Percentiles rank a stretch among this genome's conserved stretches.
These are phyloP conservation scores for Blastobotrys capitulatus DNA, from an alignment of 1,139 yeast species.

Conservation along the genomic window DNA sequence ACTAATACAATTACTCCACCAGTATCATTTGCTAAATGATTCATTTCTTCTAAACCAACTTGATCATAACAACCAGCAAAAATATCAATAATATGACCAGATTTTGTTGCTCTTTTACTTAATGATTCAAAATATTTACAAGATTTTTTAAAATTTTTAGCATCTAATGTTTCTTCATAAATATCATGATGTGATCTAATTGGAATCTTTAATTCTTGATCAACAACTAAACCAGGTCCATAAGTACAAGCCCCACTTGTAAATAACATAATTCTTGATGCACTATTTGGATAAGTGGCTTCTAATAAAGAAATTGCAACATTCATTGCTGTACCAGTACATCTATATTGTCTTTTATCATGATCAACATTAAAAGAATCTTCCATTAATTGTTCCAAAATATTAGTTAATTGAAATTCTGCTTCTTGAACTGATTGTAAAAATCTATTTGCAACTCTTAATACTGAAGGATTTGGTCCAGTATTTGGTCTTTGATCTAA, in stretches of 20 bases:
- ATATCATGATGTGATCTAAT: conserved; percentile 93
- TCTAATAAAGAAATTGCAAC: conserved; percentile 52
- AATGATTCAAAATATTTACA: conserved; percentile 70
- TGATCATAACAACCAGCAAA: conserved; percentile 97
- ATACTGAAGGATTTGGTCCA: conserved; percentile 14
- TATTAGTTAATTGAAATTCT: conserved; percentile 51
- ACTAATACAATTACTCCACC: conserved; percentile 86
- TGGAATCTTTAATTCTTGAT: conserved; percentile 81
- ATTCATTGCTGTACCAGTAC: conserved; percentile 64
- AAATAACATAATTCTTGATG: conserved; percentile 58
- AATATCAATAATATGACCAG: conserved; percentile 79
- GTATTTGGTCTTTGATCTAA: conserved; percentile 29
- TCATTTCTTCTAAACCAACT: conserved; percentile 93
- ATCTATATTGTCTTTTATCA: conserved; percentile 47
- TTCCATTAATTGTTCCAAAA: conserved; percentile 48
- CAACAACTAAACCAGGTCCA: conserved; percentile 85
- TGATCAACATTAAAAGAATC: conserved; percentile 49
- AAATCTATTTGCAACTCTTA: conserved; percentile 25
- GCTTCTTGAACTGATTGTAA: conserved; percentile 37
- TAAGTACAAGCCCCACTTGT: conserved; percentile 86
- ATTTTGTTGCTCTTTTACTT: conserved; percentile 62
- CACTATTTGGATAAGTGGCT: conserved; percentile 43
- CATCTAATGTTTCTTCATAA: conserved; percentile 52
- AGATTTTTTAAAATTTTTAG: conserved; percentile 86
- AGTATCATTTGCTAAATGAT: conserved; percentile 69